phyloP scores from a whole-genome alignment of 106 monocot species.

The Agapanthus africanus region DNA sequence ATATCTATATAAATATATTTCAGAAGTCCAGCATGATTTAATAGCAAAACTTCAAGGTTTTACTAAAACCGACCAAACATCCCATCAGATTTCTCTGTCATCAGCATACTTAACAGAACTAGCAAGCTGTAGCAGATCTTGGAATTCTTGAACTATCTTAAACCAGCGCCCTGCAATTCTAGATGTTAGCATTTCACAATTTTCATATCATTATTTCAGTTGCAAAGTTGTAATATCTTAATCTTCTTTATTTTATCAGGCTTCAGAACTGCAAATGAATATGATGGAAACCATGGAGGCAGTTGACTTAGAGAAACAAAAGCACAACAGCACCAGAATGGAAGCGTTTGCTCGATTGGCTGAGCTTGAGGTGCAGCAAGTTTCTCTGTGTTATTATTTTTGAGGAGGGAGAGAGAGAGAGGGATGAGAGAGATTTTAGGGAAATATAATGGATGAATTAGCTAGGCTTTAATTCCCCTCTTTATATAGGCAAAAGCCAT shows the following conservation, averaged over 20 bases:
- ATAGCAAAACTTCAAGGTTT: neutral
- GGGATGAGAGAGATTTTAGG: too few relatives aligned
- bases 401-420: too few relatives aligned
- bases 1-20: neutral
- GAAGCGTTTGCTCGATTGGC: constrained; percentile 77
- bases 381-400: constrained; percentile 1
- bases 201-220: neutral
- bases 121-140: neutral
- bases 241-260: constrained; percentile 32
- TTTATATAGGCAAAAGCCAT: too few relatives aligned
- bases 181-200: neutral
- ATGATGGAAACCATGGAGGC: constrained; percentile 90
- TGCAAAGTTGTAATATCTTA: neutral
- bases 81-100: neutral
- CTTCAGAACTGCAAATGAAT: constrained; percentile 70
- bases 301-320: constrained; percentile 76
- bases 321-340: constrained; percentile 90
- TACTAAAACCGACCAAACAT: neutral
- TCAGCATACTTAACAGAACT: neutral
- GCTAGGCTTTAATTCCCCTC: too few relatives aligned
- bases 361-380: constrained; percentile 53
- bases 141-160: neutral
- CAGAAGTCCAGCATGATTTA: neutral
- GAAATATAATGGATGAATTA: too few relatives aligned
- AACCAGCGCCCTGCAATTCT: neutral